Evolutionary conservation across 2,329 filamentous ascomycete genomes (phyloP), one percentile per base, ranked within the genome.

Genomic region (Diaporthe capsici): DNA sequence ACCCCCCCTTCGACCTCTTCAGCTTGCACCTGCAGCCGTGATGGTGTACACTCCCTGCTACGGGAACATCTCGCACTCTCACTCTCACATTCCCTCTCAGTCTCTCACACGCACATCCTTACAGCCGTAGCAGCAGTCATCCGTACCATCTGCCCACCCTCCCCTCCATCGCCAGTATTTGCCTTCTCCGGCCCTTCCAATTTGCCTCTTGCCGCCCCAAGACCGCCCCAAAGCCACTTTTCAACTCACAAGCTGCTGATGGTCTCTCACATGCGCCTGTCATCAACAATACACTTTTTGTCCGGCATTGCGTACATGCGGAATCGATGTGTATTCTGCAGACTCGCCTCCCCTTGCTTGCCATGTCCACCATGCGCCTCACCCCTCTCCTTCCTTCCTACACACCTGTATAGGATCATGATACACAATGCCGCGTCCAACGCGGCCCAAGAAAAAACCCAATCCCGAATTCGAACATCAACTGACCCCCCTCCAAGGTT

Each of bases 11-110:
- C 63, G n/a, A 49, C 71, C 71, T 63, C 57, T 57, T 42, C 39
- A 67, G 57, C 49, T 47, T 71, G 57, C 57, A 71, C 44, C 65
- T 65, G 75, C 72, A 71, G 58, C 34, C 68, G 15, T 53, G 72
- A 42, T 76, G 75, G 75, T 74, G 75, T 74, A 58, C n/a, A 76
- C 58, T 67, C 68, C 65, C 44, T 68, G 47, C 47, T 12, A 28
- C 12, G n/a, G 51, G 49, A n/a, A 53, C 51, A 28, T 28, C 51
- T 55, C 51, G 25, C 51, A 53, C 25, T 25, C 51, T 55, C 51
- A 28, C n/a, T n/a, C 49, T 53, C 20, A 53, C 22, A 53, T 58
- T 10, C 20, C 5, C 51, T 34, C 31, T 28, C 13, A 15, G 1
- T 57, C 55, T 17, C 55, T 10, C 55, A 34, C 15, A 31, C 55